Evolutionary conservation across 768 basidiomycete species (phyloP).

Genomic region (Dentipellis sp.): DNA sequence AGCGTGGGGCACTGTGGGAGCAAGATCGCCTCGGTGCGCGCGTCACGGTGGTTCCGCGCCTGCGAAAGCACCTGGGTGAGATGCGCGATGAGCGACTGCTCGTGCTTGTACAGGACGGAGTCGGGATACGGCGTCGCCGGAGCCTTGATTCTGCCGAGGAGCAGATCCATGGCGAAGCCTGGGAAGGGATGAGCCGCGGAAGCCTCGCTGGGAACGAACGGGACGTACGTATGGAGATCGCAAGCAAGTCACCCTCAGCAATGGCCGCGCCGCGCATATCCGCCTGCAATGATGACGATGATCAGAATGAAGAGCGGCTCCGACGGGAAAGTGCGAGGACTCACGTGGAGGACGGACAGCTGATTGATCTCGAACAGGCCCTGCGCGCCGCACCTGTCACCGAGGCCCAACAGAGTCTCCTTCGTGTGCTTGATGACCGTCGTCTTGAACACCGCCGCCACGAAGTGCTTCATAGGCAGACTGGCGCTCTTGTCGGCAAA

Average conservation of each 20-base stretch:
- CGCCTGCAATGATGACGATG: conserved; percentile 4
- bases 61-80: conserved; percentile 9
- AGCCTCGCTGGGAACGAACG: neutral
- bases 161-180: conserved; percentile 51
- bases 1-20: conserved; percentile 45
- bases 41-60: conserved; percentile 32
- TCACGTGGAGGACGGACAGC: conserved; percentile 45
- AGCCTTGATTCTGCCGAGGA: conserved; percentile 43
- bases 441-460: conserved; percentile 49
- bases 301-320: neutral
- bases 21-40: conserved; percentile 40
- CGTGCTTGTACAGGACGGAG: conserved; percentile 46
- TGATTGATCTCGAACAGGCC: conserved; percentile 58
- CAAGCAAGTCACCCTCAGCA: conserved; percentile 44
- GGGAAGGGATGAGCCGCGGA: conserved; percentile 20
- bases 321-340: conserved; percentile 1
- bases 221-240: conserved; percentile 33
- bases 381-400: conserved; percentile 59
- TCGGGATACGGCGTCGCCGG: conserved; percentile 34
- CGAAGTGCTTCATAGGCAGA: conserved; percentile 41
- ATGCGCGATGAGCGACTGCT: conserved; percentile 24
- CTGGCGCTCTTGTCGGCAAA: conserved; percentile 32
- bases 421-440: conserved; percentile 46
- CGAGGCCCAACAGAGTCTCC: conserved; percentile 39
- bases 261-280: conserved; percentile 27